Percentiles rank a stretch among this genome's conserved stretches.
Evolutionary conservation across 108 stramenopile species (phyloP).

Genomic region (Fistulifera pelliculosa): DNA sequence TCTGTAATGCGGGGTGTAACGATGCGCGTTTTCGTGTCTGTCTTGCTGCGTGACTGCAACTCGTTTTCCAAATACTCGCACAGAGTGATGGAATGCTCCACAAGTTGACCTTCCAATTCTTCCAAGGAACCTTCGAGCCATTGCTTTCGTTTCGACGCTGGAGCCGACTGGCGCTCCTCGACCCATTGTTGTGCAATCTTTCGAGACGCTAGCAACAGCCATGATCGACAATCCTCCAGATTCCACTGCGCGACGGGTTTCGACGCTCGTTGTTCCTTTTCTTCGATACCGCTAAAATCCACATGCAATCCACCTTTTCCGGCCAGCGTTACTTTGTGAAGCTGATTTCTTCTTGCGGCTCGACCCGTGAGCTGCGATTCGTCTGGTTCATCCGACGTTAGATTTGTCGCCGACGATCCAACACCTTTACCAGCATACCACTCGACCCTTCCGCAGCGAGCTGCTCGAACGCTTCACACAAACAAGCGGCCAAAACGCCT

Average conservation of each 20-base stretch:
- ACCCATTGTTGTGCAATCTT: conserved; percentile 70
- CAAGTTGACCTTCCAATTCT: conserved; percentile 71
- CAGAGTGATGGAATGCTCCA: conserved; percentile 63
- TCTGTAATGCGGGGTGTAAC: conserved; percentile 67
- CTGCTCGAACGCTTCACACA: conserved; percentile 80
- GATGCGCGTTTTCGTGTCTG: conserved; percentile 19
- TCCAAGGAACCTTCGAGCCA: conserved; percentile 61
- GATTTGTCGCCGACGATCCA: no score
- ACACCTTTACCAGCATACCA: conserved; percentile 26
- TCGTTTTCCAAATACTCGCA: conserved; percentile 69
- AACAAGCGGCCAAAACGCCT: conserved; percentile 53
- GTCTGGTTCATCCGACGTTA: no score
- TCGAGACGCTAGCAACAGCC: conserved; percentile 70
- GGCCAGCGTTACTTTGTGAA: conserved; percentile 71
- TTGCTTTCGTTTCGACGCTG: conserved; percentile 12
- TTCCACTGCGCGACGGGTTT: conserved; percentile 70
- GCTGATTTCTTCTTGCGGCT: conserved; percentile 60
- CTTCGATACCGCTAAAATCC: conserved; percentile 29
- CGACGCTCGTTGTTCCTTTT: conserved; percentile 4
- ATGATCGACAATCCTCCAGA: conserved; percentile 72
- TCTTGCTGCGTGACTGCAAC: conserved; percentile 24
- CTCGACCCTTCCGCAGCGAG: conserved; percentile 50
- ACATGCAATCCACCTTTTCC: conserved; percentile 71
- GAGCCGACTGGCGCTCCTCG: conserved; percentile 40
- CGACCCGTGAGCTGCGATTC: conserved; percentile 18